Percentiles rank a stretch among this genome's conserved stretches.
These are phyloP conservation scores for Ceratobasidium theobromae DNA, from an alignment of 1,284 basidiomycete species.

Conservation along the genomic window DNA sequence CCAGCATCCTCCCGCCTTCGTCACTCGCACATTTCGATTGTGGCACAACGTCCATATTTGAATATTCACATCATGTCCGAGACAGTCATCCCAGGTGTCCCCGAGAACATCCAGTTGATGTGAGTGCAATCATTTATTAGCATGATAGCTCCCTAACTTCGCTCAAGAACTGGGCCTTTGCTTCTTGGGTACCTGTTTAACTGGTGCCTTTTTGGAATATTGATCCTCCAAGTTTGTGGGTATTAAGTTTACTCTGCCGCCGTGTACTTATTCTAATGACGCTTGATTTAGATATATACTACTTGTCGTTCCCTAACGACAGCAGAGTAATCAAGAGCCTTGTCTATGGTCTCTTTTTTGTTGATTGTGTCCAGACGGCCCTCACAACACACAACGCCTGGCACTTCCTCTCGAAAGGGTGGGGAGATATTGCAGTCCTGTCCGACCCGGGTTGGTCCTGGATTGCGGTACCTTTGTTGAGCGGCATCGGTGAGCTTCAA, in stretches of 20 bases:
- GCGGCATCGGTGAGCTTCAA: slow-evolving; percentile 19
- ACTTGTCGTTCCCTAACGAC: slow-evolving; percentile 35
- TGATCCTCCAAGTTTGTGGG: slow-evolving; percentile 34
- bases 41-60: neutral
- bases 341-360: slow-evolving; percentile 35
- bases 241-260: neutral
- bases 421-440: slow-evolving; percentile 34
- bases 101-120: slow-evolving; percentile 33
- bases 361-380: slow-evolving; percentile 35
- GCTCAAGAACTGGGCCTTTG: slow-evolving; percentile 28
- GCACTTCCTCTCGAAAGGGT: slow-evolving; percentile 35
- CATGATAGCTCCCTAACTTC: slow-evolving; percentile 10
- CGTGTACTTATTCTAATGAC: neutral
- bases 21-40: neutral
- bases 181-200: slow-evolving; percentile 37
- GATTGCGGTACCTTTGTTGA: slow-evolving; percentile 36
- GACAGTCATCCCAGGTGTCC: slow-evolving; percentile 29
- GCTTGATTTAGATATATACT: slow-evolving; percentile 33
- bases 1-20: neutral
- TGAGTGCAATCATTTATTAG: slow-evolving; percentile 5
- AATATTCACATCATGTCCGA: slow-evolving; percentile 29
- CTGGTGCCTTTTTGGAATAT: slow-evolving; percentile 36
- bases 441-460: slow-evolving; percentile 36
- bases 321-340: slow-evolving; percentile 32
- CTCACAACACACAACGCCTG: slow-evolving; percentile 35